Conservation (phyloP, 176 grass and related monocot species). For the Phoenix dactylifera region DNA sequence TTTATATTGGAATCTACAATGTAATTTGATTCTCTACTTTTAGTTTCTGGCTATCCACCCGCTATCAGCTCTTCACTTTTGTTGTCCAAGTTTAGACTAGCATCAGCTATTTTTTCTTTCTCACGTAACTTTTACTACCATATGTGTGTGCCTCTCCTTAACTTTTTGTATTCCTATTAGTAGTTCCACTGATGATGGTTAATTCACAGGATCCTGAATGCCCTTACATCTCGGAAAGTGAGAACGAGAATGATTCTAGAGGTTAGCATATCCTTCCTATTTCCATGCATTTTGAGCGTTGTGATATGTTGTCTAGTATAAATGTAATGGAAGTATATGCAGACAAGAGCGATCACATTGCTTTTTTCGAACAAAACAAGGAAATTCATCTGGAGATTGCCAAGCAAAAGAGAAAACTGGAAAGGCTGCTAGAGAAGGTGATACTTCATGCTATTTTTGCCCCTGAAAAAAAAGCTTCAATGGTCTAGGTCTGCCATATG, state of each 20-base stretch:
- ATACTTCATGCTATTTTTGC: background rate
- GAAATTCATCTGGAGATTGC: slow-evolving; percentile 42
- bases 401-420: slow-evolving; percentile 63
- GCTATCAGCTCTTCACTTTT: too few species aligned
- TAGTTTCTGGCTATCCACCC: too few species aligned
- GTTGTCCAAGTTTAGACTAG: too few species aligned
- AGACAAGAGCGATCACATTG: slow-evolving; percentile 35
- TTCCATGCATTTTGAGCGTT: background rate
- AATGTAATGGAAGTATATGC: background rate
- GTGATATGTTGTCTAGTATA: background rate
- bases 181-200: slow-evolving; percentile 14
- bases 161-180: background rate
- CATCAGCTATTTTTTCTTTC: background rate
- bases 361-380: slow-evolving; percentile 38
- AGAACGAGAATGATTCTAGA: slow-evolving; percentile 32
- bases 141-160: too few species aligned
- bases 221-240: slow-evolving; percentile 61
- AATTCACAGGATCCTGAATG: slow-evolving; percentile 60
- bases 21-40: too few species aligned
- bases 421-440: slow-evolving; percentile 69
- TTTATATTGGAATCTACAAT: too few species aligned
- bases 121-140: background rate
- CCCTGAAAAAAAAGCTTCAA: too few species aligned
- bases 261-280: slow-evolving; percentile 31
- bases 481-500: background rate